Percentiles rank a stretch among this genome's conserved stretches.
phyloP scores from a whole-genome alignment of 176 grass and related monocot genomes.

The Avena insularis region DNA sequence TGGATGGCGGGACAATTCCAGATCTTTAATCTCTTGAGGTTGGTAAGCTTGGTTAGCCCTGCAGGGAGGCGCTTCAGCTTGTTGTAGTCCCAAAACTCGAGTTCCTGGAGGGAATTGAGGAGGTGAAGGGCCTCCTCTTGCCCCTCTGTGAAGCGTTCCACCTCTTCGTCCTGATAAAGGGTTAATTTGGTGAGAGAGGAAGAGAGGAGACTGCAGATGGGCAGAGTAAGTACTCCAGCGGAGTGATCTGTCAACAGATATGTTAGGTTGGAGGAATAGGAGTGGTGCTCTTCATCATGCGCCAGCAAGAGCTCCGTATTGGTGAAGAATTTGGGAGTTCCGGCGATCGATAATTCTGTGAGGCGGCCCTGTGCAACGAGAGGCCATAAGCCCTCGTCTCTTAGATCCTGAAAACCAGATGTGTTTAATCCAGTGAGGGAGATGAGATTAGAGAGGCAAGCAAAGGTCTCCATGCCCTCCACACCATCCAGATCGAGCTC shows the following conservation, averaged over 20 bases:
- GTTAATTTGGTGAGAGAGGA: background rate
- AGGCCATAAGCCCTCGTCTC: background rate
- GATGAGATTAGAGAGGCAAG: background rate
- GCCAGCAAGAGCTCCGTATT: too few relatives aligned
- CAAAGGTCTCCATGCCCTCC: background rate
- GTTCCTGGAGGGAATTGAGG: background rate
- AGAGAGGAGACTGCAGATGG: background rate
- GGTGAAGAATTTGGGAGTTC: background rate
- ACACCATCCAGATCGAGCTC: accelerated
- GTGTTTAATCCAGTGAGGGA: accelerated
- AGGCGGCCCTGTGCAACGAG: background rate
- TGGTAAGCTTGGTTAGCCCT: background rate
- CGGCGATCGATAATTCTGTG: background rate
- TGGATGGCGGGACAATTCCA: accelerated
- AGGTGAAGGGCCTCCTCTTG: background rate
- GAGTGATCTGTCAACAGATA: background rate
- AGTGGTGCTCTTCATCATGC: background rate
- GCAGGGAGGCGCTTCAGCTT: background rate
- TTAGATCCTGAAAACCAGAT: accelerated
- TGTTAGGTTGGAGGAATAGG: background rate
- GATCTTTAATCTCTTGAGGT: background rate
- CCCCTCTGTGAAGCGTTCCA: background rate
- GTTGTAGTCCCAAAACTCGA: accelerated
- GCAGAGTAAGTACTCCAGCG: background rate
- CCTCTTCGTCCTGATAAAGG: accelerated